Base-by-base conservation (phyloP, 257 asterid species). In the Ehretia macrophylla region DNA sequence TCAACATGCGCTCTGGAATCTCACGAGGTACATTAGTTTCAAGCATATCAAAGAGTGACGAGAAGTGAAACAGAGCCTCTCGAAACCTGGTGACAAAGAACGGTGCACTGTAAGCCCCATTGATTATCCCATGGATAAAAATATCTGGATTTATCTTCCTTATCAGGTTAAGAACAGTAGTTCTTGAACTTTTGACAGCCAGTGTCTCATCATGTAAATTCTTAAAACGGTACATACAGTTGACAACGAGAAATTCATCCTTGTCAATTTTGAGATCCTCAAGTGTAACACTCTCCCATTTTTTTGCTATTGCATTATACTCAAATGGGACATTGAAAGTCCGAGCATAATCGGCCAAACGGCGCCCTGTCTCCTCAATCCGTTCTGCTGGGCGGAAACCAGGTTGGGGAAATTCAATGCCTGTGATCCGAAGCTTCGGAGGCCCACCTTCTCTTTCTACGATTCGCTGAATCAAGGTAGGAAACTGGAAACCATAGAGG, bases 51-150 rank as follows among this genome's bases (percentile, higher is more conserved):
- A 67, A 67, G 4, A 67, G 50, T 18, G 72, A 57, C 11, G 72
- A 67, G 55, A 67, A 67, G 61, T 67, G 72, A 53, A 67, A 67
- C 13, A 67, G 49, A 44, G 72, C 72, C 48, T 67, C 72, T 11
- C 72, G 61, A 56, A 67, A 67, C 49, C 72, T 61, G 27, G 72
- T 67, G 17, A 67, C 72, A 8, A 67, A 67, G 38, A 67, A 67
- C 10, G 72, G 72, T 8, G 72, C 65, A 5, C 60, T 67, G 56
- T 58, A 67, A 0, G 66, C 60, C 17, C 72, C 72, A 53, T 67
- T 67, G 18, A 58, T 66, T 45, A 40, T 60, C 55, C 72, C 72
- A 37, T 67, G 72, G 48, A 67, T 42, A 20, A 67, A 67, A 23
- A 67, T 40, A 59, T 59, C 48, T 5, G 72, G 72, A 11, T 32